A percentile compares a stretch with the other conserved stretches of the same genome.
Evolutionary conservation across 768 basidiomycete genomes (phyloP).

Genomic region (Suillus brevipes): DNA sequence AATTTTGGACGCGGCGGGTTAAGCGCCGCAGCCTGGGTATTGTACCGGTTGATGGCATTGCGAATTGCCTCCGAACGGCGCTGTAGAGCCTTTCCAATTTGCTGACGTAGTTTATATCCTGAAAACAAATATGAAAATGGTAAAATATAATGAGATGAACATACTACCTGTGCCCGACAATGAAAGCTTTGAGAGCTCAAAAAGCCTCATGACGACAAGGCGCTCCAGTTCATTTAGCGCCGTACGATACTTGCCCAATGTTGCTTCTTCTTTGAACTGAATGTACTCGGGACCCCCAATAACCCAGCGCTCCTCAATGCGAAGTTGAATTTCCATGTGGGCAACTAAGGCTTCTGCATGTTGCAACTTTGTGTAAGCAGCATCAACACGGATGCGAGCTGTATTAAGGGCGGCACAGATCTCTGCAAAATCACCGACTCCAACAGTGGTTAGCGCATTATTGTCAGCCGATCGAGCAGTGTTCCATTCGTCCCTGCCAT

Average conservation of each 20-base stretch:
- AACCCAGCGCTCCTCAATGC: constrained; percentile 5
- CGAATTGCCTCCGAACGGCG: constrained; percentile 26
- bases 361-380: constrained; percentile 4
- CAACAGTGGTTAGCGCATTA: background rate
- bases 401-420: background rate
- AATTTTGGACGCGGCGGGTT: constrained; percentile 18
- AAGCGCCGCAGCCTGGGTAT: constrained; percentile 20
- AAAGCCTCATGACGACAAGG: constrained; percentile 30
- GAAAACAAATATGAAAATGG: background rate
- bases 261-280: background rate
- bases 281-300: constrained; percentile 3
- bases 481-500: background rate
- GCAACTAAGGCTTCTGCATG: constrained; percentile 5
- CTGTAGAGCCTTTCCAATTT: constrained; percentile 32
- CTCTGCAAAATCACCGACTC: background rate
- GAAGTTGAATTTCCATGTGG: constrained; percentile 3
- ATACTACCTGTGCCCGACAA: constrained; percentile 14
- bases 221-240: constrained; percentile 28
- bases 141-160: background rate
- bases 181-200: constrained; percentile 30
- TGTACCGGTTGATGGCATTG: constrained; percentile 29
- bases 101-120: constrained; percentile 35
- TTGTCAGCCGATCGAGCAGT: constrained; percentile 1
- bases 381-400: constrained; percentile 1
- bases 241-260: constrained; percentile 1